Base-by-base conservation (phyloP, 768 basidiomycete species). In the Kwoniella newhampshirensis region DNA sequence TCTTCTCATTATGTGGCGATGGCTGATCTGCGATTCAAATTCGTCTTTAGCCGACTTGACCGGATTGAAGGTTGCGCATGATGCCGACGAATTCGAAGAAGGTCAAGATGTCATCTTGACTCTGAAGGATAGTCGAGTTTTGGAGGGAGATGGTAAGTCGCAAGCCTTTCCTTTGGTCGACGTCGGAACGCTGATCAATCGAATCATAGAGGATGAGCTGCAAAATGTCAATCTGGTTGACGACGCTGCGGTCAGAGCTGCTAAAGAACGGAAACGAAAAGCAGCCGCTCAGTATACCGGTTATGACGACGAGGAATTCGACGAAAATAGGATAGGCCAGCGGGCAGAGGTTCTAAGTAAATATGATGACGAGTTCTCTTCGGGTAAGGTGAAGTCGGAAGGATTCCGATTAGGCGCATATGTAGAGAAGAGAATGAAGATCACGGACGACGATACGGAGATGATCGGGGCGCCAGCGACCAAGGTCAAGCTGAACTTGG, bases 151-250 rank as follows among this genome's bases (percentile, higher is more conserved):
- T 82, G 93, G 92, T 89, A 65, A 54, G 67, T 66, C 12, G 7
- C 9, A 37, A 4, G 20, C 20, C 21, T 20, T 39, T 53, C 3
- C 18, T 21, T 37, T 18, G 6, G 15, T 27, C 23, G 18, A 35
- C 0, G 15, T 39, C 5, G 15, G 39, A 18, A 11, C 18, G 60
- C 26, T 57, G 28, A n/a, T 21, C 28, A 25, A 23, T 23, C 35
- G 18, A 15, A 48, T 53, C 11, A 9, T 71, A 94, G 96, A 99
- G 87, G 96, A 99, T 77, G 96, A 94, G 77, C 82, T 99, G 13
- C 89, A 96, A 79, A 97, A 99, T 65, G 81, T 96, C 52, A 91
- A 96, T 68, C 84, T 98, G 82, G 91, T 90, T 0, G 93, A 96
- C 73, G 85, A 83, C 48, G 91, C 93, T 64, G 67, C 64, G 11